Conservation (phyloP, 2,329 filamentous ascomycete species). For the Aciculosporium take region DNA sequence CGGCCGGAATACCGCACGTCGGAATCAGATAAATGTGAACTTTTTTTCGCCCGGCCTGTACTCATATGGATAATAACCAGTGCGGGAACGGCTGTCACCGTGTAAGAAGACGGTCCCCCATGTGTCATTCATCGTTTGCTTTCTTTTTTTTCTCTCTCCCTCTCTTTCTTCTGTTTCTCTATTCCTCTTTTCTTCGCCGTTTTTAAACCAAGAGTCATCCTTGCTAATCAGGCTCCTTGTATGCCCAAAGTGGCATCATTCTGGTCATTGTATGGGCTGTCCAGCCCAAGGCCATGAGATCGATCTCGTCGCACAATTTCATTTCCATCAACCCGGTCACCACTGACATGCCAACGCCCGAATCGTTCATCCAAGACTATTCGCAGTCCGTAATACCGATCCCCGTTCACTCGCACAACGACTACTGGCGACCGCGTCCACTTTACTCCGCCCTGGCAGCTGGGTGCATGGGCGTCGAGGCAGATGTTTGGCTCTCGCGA, state of each 20-base stretch:
- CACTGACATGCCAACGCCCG: not conserved
- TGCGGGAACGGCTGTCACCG: constrained; percentile 2
- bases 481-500: constrained; percentile 46
- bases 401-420: constrained; percentile 51
- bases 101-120: constrained; percentile 1
- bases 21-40: not conserved
- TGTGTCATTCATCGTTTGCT: not conserved
- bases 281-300: constrained; percentile 5
- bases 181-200: not conserved
- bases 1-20: too few species aligned
- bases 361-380: constrained; percentile 2
- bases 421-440: constrained; percentile 50
- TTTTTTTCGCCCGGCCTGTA: not conserved
- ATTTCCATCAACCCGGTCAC: constrained; percentile 5
- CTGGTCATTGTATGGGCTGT: constrained; percentile 3
- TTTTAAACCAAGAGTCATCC: not conserved
- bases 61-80: constrained; percentile 4
- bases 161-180: not conserved
- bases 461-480: constrained; percentile 49
- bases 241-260: constrained; percentile 1
- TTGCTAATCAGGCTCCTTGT: not conserved
- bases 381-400: constrained; percentile 24
- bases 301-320: constrained; percentile 5
- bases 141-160: not conserved
- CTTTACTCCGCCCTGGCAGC: constrained; percentile 46